phyloP scores from a whole-genome alignment of 805 yeast species.

The Metschnikowia noctiluminum region DNA sequence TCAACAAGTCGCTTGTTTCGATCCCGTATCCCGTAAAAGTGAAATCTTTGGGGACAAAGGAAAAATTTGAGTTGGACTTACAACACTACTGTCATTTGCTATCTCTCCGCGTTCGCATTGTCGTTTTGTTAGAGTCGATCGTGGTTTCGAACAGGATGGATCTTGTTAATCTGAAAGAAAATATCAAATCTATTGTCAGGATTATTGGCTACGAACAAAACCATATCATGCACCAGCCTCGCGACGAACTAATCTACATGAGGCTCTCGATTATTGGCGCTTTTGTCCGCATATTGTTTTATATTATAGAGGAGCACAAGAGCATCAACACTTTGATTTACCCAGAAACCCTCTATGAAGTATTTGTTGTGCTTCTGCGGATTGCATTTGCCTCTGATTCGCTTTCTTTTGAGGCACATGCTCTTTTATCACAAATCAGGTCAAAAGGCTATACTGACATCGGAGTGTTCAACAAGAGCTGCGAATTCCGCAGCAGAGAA shows the following conservation, averaged over 20 bases:
- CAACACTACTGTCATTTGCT: slow-evolving; percentile 45
- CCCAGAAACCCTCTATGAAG: slow-evolving; percentile 42
- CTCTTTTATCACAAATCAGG: slow-evolving; percentile 35
- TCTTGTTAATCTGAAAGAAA: slow-evolving; percentile 33
- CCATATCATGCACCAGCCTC: slow-evolving; percentile 41
- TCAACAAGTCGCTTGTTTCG: slow-evolving; percentile 8
- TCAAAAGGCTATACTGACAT: slow-evolving; percentile 23
- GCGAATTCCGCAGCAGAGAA: slow-evolving; percentile 41
- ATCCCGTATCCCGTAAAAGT: slow-evolving; percentile 14
- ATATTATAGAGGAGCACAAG: slow-evolving; percentile 33
- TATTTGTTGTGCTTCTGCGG: slow-evolving; percentile 50
- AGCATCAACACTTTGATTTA: slow-evolving; percentile 33
- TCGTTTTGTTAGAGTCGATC: slow-evolving; percentile 47
- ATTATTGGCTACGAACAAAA: slow-evolving; percentile 50
- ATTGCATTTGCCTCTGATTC: slow-evolving; percentile 49
- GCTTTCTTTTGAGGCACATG: slow-evolving; percentile 35
- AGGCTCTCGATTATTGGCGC: slow-evolving; percentile 41
- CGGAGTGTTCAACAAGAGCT: slow-evolving; percentile 43
- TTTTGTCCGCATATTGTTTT: slow-evolving; percentile 37
- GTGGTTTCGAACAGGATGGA: slow-evolving; percentile 27
- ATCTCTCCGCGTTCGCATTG: slow-evolving; percentile 42
- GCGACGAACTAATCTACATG: slow-evolving; percentile 35
- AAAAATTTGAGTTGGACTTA: slow-evolving; percentile 19
- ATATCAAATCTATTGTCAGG: slow-evolving; percentile 39
- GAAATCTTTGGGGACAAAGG: background rate